Evolutionary conservation across 2,329 filamentous ascomycete genomes (phyloP).

Genomic region (Colletotrichum plurivorum): DNA sequence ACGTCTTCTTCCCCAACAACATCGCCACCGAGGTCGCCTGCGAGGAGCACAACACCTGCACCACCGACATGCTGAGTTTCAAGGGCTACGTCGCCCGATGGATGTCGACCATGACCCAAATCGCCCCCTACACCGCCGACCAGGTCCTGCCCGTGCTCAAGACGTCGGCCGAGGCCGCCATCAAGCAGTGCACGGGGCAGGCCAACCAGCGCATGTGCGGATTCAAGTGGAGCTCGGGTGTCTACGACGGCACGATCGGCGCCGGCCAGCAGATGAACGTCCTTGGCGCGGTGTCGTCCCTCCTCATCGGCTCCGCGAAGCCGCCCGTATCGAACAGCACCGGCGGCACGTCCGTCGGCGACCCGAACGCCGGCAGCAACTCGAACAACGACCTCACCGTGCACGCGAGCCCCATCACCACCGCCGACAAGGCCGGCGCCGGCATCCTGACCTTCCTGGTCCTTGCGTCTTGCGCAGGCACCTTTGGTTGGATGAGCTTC

Average conservation of each 20-base stretch:
- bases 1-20: constrained; percentile 68
- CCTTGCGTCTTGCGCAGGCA: constrained; percentile 54
- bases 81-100: constrained; percentile 73
- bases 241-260: constrained; percentile 68
- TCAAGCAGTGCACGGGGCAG: constrained; percentile 68
- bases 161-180: constrained; percentile 67
- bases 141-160: constrained; percentile 66
- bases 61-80: constrained; percentile 74
- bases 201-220: constrained; percentile 65
- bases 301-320: constrained; percentile 59
- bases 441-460: constrained; percentile 63
- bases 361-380: constrained; percentile 58
- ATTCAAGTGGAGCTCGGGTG: constrained; percentile 65
- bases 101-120: constrained; percentile 66
- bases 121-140: constrained; percentile 67
- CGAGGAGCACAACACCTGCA: constrained; percentile 68
- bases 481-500: constrained; percentile 65
- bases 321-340: constrained; percentile 61
- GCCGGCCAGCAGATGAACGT: constrained; percentile 74
- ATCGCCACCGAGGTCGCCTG: constrained; percentile 75
- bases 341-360: constrained; percentile 65
- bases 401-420: constrained; percentile 53
- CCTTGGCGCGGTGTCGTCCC: constrained; percentile 67
- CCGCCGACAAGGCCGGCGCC: constrained; percentile 62
- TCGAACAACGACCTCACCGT: constrained; percentile 51